phyloP scores from a whole-genome alignment of 345 rosid species.

The Salix dunnii region DNA sequence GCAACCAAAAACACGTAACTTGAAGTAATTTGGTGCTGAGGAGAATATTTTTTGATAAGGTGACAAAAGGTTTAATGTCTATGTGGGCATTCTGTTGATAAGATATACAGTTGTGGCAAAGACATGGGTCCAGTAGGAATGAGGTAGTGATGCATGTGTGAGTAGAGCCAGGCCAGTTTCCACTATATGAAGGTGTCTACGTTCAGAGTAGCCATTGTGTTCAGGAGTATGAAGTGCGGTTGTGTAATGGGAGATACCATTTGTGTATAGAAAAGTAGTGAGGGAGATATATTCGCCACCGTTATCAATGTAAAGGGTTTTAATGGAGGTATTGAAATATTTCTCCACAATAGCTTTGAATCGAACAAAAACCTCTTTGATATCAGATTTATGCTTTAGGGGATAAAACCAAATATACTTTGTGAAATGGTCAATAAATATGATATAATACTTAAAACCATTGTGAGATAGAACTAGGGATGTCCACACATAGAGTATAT shows the following conservation, averaged over 20 bases:
- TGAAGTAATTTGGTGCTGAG: neutral
- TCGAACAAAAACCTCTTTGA: neutral
- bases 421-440: neutral
- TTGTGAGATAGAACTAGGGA: neutral
- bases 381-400: too few species aligned
- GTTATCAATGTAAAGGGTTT: too few species aligned
- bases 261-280: too few species aligned
- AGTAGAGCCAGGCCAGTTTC: neutral
- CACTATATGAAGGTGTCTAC: too few species aligned
- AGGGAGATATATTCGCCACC: fast-evolving
- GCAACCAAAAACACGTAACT: too few species aligned
- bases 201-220: neutral
- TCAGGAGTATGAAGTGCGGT: neutral
- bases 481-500: neutral
- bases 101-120: too few species aligned
- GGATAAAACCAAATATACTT: neutral
- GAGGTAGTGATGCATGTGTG: fast-evolving
- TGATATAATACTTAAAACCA: too few species aligned
- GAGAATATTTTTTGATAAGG: too few species aligned
- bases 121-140: fast-evolving
- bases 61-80: neutral
- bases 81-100: neutral
- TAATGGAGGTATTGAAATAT: neutral
- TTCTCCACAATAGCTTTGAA: too few species aligned
- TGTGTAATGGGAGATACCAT: neutral